Conservation (phyloP, 2,329 filamentous ascomycete species). For the Berkeleyomyces basicola region DNA sequence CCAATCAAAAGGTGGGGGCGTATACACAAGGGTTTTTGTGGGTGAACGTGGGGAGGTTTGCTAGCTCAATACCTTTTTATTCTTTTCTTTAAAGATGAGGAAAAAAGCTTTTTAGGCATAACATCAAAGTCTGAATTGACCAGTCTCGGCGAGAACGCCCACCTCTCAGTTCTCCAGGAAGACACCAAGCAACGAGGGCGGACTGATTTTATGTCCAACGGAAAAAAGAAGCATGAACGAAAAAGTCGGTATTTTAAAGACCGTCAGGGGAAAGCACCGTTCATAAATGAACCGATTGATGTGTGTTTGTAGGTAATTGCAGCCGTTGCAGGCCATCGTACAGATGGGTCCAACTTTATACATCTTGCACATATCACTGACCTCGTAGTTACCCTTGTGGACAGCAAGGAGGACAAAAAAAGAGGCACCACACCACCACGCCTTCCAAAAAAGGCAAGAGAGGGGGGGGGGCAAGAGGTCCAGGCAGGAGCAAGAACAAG, state of each 20-base stretch:
- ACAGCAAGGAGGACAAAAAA: neutral
- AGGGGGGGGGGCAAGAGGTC: neutral
- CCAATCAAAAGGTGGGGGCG: slow-evolving; percentile 1
- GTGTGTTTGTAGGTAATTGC: no score
- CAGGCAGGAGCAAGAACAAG: neutral
- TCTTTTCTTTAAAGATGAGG: neutral
- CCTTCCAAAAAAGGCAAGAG: neutral
- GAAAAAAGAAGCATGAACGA: neutral
- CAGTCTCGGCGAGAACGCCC: neutral
- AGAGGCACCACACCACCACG: neutral
- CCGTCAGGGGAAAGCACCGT: neutral
- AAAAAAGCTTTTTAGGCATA: neutral
- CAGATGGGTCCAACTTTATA: no score
- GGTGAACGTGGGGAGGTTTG: neutral
- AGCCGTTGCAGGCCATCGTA: no score
- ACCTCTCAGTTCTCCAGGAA: neutral
- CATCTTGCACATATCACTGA: no score
- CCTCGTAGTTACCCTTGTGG: neutral
- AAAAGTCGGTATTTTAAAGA: neutral
- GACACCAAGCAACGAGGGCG: neutral
- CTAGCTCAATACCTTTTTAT: neutral
- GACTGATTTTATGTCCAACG: neutral
- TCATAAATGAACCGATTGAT: no score
- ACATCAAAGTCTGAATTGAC: neutral
- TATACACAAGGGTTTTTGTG: neutral